Conservation (phyloP, 139 green algal genomes). For the Edaphochlamys debaryana region DNA sequence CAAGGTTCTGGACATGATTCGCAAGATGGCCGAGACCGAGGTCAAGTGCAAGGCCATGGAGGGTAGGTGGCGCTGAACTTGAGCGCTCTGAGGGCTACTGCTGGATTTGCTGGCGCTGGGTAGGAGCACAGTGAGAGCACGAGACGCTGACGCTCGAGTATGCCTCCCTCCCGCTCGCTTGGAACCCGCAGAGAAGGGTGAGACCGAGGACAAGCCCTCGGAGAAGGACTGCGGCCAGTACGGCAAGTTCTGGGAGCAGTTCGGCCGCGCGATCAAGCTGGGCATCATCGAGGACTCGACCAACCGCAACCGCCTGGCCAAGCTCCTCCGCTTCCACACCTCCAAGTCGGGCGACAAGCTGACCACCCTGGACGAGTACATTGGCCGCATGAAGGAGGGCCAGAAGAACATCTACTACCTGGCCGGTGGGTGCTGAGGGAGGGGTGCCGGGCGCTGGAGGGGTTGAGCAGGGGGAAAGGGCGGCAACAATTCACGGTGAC, state of each 20-base stretch:
- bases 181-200: conserved; percentile 23
- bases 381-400: conserved; percentile 90
- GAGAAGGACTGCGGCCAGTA: conserved; percentile 75
- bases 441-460: background rate
- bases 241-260: conserved; percentile 92
- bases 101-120: too few species aligned
- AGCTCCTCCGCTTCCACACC: conserved; percentile 89
- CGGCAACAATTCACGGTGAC: too few species aligned
- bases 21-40: conserved; percentile 89
- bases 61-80: conserved; percentile 41
- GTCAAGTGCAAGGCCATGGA: conserved; percentile 58
- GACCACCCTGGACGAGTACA: conserved; percentile 90
- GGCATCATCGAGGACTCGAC: conserved; percentile 95
- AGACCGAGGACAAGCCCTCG: conserved; percentile 57
- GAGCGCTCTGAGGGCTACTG: too few species aligned
- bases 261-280: conserved; percentile 94
- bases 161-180: background rate
- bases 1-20: conserved; percentile 92
- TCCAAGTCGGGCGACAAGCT: conserved; percentile 80
- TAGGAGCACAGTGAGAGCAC: too few species aligned
- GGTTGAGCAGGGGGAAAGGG: background rate
- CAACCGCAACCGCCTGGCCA: conserved; percentile 80
- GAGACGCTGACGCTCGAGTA: too few species aligned
- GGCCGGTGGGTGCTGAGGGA: conserved; percentile 48
- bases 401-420: conserved; percentile 99